Percentiles rank a stretch among this genome's conserved stretches.
Evolutionary conservation across 441 rosid species (phyloP).

Genomic region (Metrosideros polymorpha): DNA sequence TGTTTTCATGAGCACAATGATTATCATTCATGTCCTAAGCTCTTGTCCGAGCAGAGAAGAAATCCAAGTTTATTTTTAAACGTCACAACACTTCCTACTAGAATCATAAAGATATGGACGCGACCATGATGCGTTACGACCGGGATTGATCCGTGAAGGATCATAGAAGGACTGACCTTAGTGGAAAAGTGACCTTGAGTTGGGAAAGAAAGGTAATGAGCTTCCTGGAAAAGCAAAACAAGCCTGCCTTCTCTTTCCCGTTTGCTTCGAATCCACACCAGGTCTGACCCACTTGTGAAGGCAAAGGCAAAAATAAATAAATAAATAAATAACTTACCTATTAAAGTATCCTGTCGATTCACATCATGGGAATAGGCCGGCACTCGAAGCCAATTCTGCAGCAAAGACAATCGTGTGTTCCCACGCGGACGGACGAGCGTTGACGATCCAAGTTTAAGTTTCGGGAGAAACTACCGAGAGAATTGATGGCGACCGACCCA

Average conservation of each 20-base stretch:
- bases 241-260: too few relatives aligned
- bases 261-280: background rate
- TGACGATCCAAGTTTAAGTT: background rate
- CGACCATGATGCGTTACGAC: background rate
- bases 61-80: too few relatives aligned
- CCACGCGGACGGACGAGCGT: background rate
- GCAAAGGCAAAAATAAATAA: background rate
- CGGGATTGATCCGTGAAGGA: background rate
- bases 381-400: background rate
- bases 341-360: background rate
- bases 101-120: background rate
- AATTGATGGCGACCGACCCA: background rate
- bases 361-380: background rate
- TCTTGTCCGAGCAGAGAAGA: too few relatives aligned
- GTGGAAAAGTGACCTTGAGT: background rate
- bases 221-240: background rate
- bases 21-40: too few relatives aligned
- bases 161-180: background rate
- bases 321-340: background rate
- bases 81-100: background rate
- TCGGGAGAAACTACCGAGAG: background rate
- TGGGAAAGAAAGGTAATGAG: background rate
- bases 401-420: accelerated
- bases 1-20: too few relatives aligned
- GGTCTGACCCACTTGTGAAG: background rate